Conservation (phyloP, 2,329 filamentous ascomycete genomes). For the Dactylellina sp. region DNA sequence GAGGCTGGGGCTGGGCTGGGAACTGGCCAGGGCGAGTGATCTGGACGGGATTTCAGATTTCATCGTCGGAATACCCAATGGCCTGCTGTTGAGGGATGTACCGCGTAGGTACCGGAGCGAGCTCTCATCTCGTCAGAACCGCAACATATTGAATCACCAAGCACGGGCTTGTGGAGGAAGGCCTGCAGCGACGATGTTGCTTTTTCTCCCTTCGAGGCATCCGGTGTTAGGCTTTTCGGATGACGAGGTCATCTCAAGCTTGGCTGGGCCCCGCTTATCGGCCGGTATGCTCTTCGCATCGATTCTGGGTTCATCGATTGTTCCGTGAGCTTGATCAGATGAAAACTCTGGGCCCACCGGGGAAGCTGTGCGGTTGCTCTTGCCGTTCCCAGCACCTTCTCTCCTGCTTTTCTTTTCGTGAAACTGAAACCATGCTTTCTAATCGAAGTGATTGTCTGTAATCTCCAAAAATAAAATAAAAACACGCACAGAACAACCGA, state of each 20-base stretch:
- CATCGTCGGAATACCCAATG: too few relatives aligned
- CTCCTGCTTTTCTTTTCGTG: too few relatives aligned
- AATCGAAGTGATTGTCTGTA: not conserved
- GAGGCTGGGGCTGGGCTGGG: constrained; percentile 6
- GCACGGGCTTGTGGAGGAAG: too few relatives aligned
- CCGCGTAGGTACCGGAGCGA: too few relatives aligned
- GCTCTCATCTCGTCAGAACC: too few relatives aligned
- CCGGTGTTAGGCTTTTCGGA: not conserved
- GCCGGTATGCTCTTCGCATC: not conserved
- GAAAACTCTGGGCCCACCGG: not conserved
- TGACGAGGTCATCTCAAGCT: constrained; percentile 41
- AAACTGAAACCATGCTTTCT: constrained; percentile 7
- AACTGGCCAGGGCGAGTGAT: not conserved
- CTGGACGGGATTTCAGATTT: too few relatives aligned
- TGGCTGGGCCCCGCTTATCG: constrained; percentile 1
- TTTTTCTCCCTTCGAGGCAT: too few relatives aligned
- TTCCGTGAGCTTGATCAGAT: not conserved
- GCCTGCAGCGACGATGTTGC: too few relatives aligned
- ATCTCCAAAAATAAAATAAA: constrained; percentile 31
- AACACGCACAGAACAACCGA: not conserved
- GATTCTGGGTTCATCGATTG: not conserved
- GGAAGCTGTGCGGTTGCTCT: constrained; percentile 14
- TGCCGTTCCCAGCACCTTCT: constrained; percentile 19
- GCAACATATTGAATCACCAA: too few relatives aligned
- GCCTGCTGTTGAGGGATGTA: too few relatives aligned